These are phyloP conservation scores for Mucuna pruriens DNA, from an alignment of 306 rosid species.

Conservation along the genomic window DNA sequence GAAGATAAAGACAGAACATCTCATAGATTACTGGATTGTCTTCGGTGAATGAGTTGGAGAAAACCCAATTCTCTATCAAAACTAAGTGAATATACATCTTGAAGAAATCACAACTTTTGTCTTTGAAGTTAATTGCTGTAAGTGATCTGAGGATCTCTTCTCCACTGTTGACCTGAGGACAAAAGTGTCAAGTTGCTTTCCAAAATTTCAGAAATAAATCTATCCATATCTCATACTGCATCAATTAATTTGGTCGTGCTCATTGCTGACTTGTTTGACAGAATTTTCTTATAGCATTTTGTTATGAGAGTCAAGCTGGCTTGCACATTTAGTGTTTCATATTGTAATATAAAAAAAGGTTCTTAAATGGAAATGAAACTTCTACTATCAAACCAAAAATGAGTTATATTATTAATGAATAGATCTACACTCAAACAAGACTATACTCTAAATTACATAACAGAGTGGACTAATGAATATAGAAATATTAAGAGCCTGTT, in stretches of 20 bases:
- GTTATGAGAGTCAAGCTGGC: neutral
- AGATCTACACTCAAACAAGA: neutral
- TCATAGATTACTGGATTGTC: slow-evolving; percentile 56
- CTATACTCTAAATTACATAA: neutral
- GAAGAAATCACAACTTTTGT: slow-evolving; percentile 71
- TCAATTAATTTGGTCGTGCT: slow-evolving; percentile 15
- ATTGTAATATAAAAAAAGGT: neutral
- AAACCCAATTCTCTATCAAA: slow-evolving; percentile 82
- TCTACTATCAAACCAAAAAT: slow-evolving; percentile 1
- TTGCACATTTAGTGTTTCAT: slow-evolving; percentile 21
- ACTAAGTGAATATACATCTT: slow-evolving; percentile 76
- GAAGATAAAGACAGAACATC: slow-evolving; percentile 66
- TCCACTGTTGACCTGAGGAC: slow-evolving; percentile 60
- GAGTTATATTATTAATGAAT: neutral
- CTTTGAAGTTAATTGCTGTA: slow-evolving; percentile 63
- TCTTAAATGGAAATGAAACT: neutral
- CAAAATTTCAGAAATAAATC: slow-evolving; percentile 9
- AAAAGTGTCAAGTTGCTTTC: slow-evolving; percentile 10
- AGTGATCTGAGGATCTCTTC: slow-evolving; percentile 66
- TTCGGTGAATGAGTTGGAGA: slow-evolving; percentile 46
- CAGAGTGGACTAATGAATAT: neutral
- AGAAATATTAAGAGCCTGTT: neutral
- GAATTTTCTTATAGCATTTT: slow-evolving; percentile 12
- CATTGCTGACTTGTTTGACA: slow-evolving; percentile 4
- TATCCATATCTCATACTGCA: slow-evolving; percentile 20